These are phyloP conservation scores for Taiozyma sp. DNA, from an alignment of 1,139 yeast genomes.

Conservation along the genomic window DNA sequence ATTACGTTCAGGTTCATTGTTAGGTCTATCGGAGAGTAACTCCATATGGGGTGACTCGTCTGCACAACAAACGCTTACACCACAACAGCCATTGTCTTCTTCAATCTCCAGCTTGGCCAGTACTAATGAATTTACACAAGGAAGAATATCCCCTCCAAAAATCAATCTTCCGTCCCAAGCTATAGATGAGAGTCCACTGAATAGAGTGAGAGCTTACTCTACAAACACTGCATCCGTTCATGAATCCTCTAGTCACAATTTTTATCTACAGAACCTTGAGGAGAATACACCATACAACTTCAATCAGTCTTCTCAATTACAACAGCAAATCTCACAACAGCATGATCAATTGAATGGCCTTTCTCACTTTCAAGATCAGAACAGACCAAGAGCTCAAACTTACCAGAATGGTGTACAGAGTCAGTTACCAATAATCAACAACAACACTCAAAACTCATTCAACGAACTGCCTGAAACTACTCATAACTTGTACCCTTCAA, in stretches of 20 bases:
- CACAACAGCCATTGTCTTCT: conserved; percentile 2
- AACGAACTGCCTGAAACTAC: conserved; percentile 12
- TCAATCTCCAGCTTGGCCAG: conserved; percentile 1
- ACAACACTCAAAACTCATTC: conserved; percentile 12
- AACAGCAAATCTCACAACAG: conserved; percentile 1
- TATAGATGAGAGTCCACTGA: conserved; percentile 13
- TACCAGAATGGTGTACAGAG: conserved; percentile 24
- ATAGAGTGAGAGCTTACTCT: conserved; percentile 44
- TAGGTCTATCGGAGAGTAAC: conserved; percentile 25
- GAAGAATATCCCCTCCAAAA: conserved; percentile 15
- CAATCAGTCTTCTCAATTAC: conserved; percentile 5
- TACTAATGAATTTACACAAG: conserved; percentile 1
- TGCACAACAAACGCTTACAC: conserved; percentile 1
- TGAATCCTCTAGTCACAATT: conserved; percentile 12
- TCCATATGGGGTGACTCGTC: conserved; percentile 23
- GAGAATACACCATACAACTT: conserved; percentile 4
- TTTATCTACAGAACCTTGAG: conserved; percentile 14
- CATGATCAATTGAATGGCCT: conserved; percentile 2
- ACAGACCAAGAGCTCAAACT: conserved; percentile 39
- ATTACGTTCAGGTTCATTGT: conserved; percentile 25
- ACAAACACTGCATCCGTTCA: conserved; percentile 26
- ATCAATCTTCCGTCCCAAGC: conserved; percentile 5
- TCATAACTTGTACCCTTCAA: conserved; percentile 1
- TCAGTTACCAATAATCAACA: conserved; percentile 10
- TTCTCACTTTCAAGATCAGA: conserved; percentile 11